Percentiles rank a stretch among this genome's conserved stretches.
These are phyloP conservation scores for Lojkania enalia DNA, from an alignment of 2,329 filamentous ascomycete species.

Conservation along the genomic window DNA sequence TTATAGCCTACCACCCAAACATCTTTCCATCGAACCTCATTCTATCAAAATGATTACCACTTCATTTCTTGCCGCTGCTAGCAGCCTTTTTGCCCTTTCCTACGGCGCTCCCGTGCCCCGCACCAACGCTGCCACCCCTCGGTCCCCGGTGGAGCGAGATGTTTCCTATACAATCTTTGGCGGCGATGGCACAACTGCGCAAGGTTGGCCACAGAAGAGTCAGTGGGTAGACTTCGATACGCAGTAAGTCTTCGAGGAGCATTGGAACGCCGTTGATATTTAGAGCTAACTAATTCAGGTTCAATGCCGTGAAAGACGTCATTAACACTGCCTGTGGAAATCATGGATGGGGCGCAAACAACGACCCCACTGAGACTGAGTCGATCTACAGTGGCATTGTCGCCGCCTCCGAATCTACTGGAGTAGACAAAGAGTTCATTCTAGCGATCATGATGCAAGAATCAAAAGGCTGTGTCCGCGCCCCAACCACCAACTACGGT, in stretches of 20 bases:
- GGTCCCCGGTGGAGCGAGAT: slow-evolving; percentile 22
- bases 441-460: slow-evolving; percentile 53
- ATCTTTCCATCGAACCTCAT: not conserved
- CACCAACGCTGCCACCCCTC: slow-evolving; percentile 9
- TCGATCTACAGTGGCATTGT: slow-evolving; percentile 46
- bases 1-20: slow-evolving; percentile 7
- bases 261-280: not conserved
- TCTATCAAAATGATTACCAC: slow-evolving; percentile 23
- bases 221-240: slow-evolving; percentile 43
- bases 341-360: slow-evolving; percentile 40
- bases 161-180: slow-evolving; percentile 28
- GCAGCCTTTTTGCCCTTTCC: slow-evolving; percentile 32
- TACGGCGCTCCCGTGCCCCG: slow-evolving; percentile 25
- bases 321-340: slow-evolving; percentile 44
- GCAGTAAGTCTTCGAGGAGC: slow-evolving; percentile 30
- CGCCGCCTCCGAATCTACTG: slow-evolving; percentile 30
- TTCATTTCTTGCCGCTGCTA: slow-evolving; percentile 30
- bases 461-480: slow-evolving; percentile 52
- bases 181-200: slow-evolving; percentile 41
- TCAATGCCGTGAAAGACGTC: not conserved
- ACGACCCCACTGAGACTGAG: slow-evolving; percentile 43
- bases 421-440: slow-evolving; percentile 48
- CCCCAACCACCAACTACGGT: slow-evolving; percentile 47
- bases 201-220: slow-evolving; percentile 43
- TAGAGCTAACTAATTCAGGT: not conserved